Evolutionary conservation across 352 stramenopile genomes (phyloP).

Genomic region (Pythium sukuiense): DNA sequence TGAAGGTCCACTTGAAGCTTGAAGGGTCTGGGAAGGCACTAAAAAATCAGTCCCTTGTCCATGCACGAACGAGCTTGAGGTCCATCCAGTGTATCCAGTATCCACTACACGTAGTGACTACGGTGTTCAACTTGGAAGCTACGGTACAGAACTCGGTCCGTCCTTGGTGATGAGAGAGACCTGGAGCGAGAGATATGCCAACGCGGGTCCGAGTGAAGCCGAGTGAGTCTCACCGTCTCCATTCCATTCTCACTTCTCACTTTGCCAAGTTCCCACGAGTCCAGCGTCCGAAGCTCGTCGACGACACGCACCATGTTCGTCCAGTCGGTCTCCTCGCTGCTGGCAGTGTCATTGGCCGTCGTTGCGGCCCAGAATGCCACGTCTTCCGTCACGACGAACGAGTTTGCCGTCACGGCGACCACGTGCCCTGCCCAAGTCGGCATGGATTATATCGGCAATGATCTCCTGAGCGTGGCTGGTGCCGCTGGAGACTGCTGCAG

Average conservation of each 20-base stretch:
- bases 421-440: neutral
- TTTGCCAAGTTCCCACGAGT: neutral
- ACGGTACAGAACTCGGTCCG: neutral
- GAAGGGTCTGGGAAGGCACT: neutral
- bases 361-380: conserved; percentile 4
- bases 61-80: neutral
- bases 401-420: neutral
- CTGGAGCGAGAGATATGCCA: no score
- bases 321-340: neutral
- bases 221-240: neutral
- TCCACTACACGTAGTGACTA: neutral
- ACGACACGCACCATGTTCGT: neutral
- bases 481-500: conserved; percentile 13
- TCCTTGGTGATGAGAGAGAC: neutral
- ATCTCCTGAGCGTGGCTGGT: neutral
- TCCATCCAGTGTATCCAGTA: neutral
- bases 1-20: neutral
- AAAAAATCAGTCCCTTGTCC: neutral
- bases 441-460: conserved; percentile 5
- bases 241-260: neutral
- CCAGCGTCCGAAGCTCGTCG: neutral
- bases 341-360: neutral
- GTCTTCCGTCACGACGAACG: neutral
- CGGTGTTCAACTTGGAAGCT: neutral
- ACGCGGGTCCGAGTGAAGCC: no score